These are phyloP conservation scores for Mayamaea pseudoterrestris DNA, from an alignment of 108 stramenopile genomes.

Conservation along the genomic window DNA sequence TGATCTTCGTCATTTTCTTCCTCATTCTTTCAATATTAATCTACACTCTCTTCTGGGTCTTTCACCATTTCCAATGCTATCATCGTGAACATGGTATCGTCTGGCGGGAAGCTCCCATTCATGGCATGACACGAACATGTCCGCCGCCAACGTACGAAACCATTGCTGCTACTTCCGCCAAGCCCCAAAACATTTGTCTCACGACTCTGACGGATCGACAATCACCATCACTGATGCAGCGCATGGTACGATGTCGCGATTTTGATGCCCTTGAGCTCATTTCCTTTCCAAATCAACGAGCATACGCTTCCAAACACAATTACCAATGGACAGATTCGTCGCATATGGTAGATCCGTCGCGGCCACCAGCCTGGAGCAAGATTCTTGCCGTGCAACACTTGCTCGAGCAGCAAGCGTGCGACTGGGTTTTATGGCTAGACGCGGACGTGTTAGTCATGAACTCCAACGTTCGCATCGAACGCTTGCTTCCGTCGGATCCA, in stretches of 20 bases:
- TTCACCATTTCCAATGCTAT: constrained; percentile 4
- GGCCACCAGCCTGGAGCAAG: constrained; percentile 23
- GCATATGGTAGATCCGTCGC: constrained; percentile 8
- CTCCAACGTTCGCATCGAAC: constrained; percentile 19
- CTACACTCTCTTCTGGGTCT: too few relatives aligned
- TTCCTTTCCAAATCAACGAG: constrained; percentile 13
- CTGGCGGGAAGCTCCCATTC: constrained; percentile 14
- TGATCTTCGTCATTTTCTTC: not conserved
- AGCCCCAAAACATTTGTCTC: constrained; percentile 12
- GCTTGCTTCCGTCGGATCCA: constrained; percentile 8
- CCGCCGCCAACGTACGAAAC: constrained; percentile 10
- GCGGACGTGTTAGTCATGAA: constrained; percentile 41
- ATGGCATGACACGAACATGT: constrained; percentile 5
- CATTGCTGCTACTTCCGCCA: not conserved
- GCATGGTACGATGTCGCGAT: constrained; percentile 13
- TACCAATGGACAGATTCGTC: constrained; percentile 10
- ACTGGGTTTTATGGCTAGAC: constrained; percentile 25
- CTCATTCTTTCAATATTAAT: too few relatives aligned
- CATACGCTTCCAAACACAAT: constrained; percentile 13
- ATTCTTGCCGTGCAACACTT: constrained; percentile 11
- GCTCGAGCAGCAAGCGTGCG: constrained; percentile 10
- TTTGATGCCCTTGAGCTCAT: constrained; percentile 10
- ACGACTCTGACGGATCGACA: constrained; percentile 19
- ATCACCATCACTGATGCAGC: constrained; percentile 7
- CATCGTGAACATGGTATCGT: not conserved